Evolutionary conservation across 1,139 yeast species (phyloP).

Genomic region (Hemisphaericaspora xylofermentans): DNA sequence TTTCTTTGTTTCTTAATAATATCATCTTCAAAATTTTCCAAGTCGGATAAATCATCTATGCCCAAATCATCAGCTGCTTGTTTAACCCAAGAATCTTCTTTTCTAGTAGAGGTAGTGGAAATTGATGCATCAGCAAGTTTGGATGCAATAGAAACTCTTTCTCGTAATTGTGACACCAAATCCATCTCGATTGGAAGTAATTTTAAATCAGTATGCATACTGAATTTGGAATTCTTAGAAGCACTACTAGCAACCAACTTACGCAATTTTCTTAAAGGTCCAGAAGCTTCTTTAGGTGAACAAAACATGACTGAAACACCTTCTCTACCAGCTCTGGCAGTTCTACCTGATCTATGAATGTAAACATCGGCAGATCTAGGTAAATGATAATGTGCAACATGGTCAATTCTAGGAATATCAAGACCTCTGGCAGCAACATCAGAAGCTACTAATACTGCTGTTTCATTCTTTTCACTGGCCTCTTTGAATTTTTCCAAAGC

Average conservation of each 20-base stretch:
- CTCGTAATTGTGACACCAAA: constrained; percentile 66
- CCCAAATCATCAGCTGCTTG: constrained; percentile 96
- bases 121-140: constrained; percentile 72
- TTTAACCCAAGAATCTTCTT: constrained; percentile 78
- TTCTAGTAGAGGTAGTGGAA: constrained; percentile 57
- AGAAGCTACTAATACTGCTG: constrained; percentile 83
- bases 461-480: constrained; percentile 48
- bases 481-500: constrained; percentile 73
- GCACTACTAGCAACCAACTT: constrained; percentile 51
- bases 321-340: constrained; percentile 92
- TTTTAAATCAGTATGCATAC: constrained; percentile 57
- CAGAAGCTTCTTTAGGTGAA: constrained; percentile 90
- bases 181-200: constrained; percentile 77
- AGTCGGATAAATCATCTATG: constrained; percentile 63
- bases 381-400: constrained; percentile 92
- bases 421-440: constrained; percentile 99
- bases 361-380: constrained; percentile 95
- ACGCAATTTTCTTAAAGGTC: constrained; percentile 77
- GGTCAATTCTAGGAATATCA: constrained; percentile 88
- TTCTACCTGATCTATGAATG: constrained; percentile 96
- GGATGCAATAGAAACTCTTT: constrained; percentile 66
- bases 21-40: constrained; percentile 62
- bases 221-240: constrained; percentile 22
- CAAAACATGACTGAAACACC: constrained; percentile 94
- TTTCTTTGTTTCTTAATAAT: constrained; percentile 61